These are phyloP conservation scores for Cryptococcus sp. DNA, from an alignment of 1,284 basidiomycete genomes.

Conservation along the genomic window DNA sequence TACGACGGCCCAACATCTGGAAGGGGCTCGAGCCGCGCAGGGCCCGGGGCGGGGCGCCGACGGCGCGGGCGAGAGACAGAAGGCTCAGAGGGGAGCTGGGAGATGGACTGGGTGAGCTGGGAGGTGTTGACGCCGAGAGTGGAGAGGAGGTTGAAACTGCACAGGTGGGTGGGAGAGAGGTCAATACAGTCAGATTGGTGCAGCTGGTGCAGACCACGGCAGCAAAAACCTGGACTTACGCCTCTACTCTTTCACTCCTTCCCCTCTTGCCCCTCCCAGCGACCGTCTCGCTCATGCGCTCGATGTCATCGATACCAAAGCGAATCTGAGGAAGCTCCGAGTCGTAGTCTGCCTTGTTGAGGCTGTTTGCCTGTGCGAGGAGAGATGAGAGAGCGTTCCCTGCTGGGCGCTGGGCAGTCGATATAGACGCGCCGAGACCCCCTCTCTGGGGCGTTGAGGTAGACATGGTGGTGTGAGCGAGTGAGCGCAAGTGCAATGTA, in stretches of 20 bases:
- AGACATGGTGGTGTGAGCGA: slow-evolving; percentile 9
- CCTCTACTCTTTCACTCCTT: slow-evolving; percentile 31
- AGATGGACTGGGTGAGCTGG: slow-evolving; percentile 41
- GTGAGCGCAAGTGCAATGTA: not conserved
- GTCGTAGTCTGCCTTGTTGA: slow-evolving; percentile 34
- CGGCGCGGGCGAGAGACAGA: slow-evolving; percentile 20
- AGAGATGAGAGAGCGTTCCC: slow-evolving; percentile 34
- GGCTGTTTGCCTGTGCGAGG: slow-evolving; percentile 41
- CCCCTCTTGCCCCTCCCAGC: slow-evolving; percentile 35
- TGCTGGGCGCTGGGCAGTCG: slow-evolving; percentile 15
- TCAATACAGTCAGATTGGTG: not conserved
- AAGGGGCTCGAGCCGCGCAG: slow-evolving; percentile 20
- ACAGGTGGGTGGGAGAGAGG: no score
- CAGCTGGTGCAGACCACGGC: not conserved
- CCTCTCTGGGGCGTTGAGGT: slow-evolving; percentile 10
- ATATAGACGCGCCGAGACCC: slow-evolving; percentile 10
- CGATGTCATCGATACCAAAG: slow-evolving; percentile 47
- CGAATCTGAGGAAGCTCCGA: slow-evolving; percentile 45
- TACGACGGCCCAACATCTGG: slow-evolving; percentile 33
- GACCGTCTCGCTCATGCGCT: slow-evolving; percentile 41
- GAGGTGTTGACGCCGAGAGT: slow-evolving; percentile 48
- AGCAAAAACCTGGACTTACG: slow-evolving; percentile 25
- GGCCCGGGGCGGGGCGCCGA: slow-evolving; percentile 10
- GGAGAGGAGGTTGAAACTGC: slow-evolving; percentile 31
- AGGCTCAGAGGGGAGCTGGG: slow-evolving; percentile 31